These are phyloP conservation scores for Typha latifolia DNA, from an alignment of 176 grass and related monocot species.

Conservation along the genomic window DNA sequence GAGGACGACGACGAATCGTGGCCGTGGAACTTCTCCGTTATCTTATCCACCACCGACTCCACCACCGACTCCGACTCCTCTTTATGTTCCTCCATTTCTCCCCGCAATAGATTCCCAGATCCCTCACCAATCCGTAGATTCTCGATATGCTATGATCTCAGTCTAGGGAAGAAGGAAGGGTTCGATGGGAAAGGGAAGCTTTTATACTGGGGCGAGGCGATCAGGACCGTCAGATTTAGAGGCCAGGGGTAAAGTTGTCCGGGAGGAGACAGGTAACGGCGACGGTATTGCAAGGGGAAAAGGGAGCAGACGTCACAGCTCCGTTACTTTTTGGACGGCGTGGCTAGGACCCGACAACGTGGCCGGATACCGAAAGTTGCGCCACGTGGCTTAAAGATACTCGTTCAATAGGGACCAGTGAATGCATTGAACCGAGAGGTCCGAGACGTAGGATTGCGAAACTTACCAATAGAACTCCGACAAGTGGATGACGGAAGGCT, in stretches of 20 bases:
- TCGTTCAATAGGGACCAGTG: too few relatives aligned
- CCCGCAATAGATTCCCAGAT: background rate
- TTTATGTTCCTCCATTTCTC: slow-evolving; percentile 66
- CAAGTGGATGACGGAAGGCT: too few relatives aligned
- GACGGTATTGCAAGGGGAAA: too few relatives aligned
- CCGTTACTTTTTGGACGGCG: too few relatives aligned
- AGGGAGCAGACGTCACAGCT: too few relatives aligned
- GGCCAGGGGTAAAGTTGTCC: background rate
- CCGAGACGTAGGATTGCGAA: too few relatives aligned
- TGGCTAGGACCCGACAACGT: too few relatives aligned
- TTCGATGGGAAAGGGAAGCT: background rate
- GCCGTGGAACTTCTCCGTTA: slow-evolving; percentile 49
- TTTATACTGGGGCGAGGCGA: slow-evolving; percentile 17
- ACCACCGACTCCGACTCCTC: slow-evolving; percentile 42
- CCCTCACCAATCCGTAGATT: background rate
- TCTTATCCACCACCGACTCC: slow-evolving; percentile 61
- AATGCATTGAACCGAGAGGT: too few relatives aligned
- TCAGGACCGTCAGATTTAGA: slow-evolving; percentile 6
- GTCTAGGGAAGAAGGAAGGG: background rate
- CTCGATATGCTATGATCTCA: background rate
- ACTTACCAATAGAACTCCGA: too few relatives aligned
- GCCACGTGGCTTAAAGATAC: too few relatives aligned
- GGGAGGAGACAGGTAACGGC: too few relatives aligned
- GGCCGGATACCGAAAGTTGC: too few relatives aligned
- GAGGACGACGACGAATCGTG: slow-evolving; percentile 51